Percentiles rank a stretch among this genome's conserved stretches.
These are phyloP conservation scores for Agrocybe praecox DNA, from an alignment of 768 basidiomycete genomes.

Conservation along the genomic window DNA sequence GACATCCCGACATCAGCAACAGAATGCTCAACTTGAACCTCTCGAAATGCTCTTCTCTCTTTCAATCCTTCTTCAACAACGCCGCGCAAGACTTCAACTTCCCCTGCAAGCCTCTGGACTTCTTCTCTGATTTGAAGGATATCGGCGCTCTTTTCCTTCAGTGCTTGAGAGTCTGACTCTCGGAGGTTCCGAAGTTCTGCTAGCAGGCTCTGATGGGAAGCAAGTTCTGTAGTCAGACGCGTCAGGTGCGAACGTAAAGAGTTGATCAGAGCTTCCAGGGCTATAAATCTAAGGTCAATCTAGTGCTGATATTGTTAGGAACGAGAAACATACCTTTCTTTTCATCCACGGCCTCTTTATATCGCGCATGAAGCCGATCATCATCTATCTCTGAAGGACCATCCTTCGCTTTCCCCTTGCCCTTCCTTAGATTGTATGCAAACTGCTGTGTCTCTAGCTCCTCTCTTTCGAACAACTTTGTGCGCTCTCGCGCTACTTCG, in stretches of 20 bases:
- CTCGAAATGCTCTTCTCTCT: constrained; percentile 63
- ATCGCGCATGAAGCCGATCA: constrained; percentile 49
- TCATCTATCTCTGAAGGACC: constrained; percentile 32
- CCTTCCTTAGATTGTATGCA: constrained; percentile 22
- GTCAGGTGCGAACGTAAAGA: constrained; percentile 76
- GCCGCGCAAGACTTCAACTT: constrained; percentile 84
- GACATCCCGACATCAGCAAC: constrained; percentile 37
- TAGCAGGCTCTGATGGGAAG: constrained; percentile 74
- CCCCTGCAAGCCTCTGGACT: constrained; percentile 79
- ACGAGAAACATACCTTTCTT: constrained; percentile 68
- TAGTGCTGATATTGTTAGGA: background rate
- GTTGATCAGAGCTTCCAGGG: constrained; percentile 77
- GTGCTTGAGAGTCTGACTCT: constrained; percentile 58
- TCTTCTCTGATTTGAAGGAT: constrained; percentile 70
- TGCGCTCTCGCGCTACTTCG: constrained; percentile 75
- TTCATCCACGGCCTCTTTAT: constrained; percentile 81
- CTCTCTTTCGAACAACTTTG: constrained; percentile 60
- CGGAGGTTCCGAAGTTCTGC: constrained; percentile 63
- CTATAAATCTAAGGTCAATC: constrained; percentile 39
- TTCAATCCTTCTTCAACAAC: constrained; percentile 88
- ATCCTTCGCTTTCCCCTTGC: constrained; percentile 41
- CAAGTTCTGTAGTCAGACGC: constrained; percentile 77
- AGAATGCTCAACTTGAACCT: constrained; percentile 31
- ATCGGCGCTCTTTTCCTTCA: constrained; percentile 65
- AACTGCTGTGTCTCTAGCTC: constrained; percentile 42